phyloP scores from a whole-genome alignment of 2,329 filamentous ascomycete genomes.

The Phaeosphaeria sp. region DNA sequence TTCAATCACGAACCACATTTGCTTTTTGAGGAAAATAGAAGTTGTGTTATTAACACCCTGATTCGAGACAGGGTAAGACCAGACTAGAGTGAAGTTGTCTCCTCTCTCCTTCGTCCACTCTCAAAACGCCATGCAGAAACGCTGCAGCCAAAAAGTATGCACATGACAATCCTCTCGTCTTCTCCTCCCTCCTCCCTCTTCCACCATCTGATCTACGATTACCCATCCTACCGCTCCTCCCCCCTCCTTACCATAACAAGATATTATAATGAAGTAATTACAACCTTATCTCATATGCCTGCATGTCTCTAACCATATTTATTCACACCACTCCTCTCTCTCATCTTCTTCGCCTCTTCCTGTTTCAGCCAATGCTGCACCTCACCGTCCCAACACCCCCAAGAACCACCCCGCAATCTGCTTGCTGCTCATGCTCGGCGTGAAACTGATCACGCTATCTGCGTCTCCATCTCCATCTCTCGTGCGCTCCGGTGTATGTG shows the following conservation, averaged over 20 bases:
- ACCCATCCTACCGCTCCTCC: too few relatives aligned
- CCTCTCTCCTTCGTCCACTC: neutral
- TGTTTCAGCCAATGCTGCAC: too few relatives aligned
- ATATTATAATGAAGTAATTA: neutral
- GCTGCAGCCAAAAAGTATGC: conserved; percentile 9
- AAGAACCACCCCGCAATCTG: conserved; percentile 44
- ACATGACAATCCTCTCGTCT: too few relatives aligned
- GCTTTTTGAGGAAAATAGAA: too few relatives aligned
- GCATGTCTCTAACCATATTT: neutral
- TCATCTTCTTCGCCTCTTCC: too few relatives aligned
- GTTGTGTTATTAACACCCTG: neutral
- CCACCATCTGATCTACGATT: too few relatives aligned
- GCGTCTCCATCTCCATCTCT: conserved; percentile 6
- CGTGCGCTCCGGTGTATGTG: conserved; percentile 1
- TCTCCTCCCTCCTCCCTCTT: too few relatives aligned
- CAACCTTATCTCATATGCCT: too few relatives aligned
- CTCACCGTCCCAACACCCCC: conserved; percentile 37
- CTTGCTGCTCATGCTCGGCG: conserved; percentile 34
- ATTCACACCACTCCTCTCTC: neutral
- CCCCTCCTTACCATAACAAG: too few relatives aligned
- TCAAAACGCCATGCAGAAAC: conserved; percentile 17
- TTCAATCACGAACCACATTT: too few relatives aligned
- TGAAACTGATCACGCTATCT: conserved; percentile 25
- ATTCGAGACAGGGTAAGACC: neutral
- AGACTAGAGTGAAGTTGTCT: neutral